Evolutionary conservation across 768 basidiomycete species (phyloP).

Genomic region (Hebeloma cylindrosporum): DNA sequence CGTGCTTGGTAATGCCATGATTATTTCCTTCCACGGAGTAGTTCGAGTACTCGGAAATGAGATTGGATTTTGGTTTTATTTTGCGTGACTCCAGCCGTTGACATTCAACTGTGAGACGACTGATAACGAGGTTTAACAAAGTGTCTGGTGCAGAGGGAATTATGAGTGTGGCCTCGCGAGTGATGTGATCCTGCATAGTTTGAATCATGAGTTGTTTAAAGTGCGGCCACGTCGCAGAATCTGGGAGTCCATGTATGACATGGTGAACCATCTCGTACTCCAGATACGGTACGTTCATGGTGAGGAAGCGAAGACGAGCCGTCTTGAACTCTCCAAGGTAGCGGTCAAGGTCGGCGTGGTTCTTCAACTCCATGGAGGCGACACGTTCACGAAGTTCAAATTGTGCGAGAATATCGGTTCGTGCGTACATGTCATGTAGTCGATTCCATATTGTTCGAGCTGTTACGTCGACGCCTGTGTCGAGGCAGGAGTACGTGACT

Average conservation of each 20-base stretch:
- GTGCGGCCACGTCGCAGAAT: neutral
- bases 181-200: neutral
- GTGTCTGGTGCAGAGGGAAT: slow-evolving; percentile 10
- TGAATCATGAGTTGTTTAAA: neutral
- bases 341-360: slow-evolving; percentile 8
- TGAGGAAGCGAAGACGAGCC: too few relatives aligned
- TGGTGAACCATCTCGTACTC: slow-evolving; percentile 12
- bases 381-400: slow-evolving; percentile 11
- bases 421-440: slow-evolving; percentile 2
- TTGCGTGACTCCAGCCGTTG: slow-evolving; percentile 6
- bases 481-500: neutral
- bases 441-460: slow-evolving; percentile 8
- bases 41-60: slow-evolving; percentile 6
- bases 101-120: slow-evolving; percentile 9
- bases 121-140: slow-evolving; percentile 5
- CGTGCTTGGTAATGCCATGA: neutral
- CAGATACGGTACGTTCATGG: neutral
- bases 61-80: neutral
- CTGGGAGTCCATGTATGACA: slow-evolving; percentile 8
- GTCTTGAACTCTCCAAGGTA: slow-evolving; percentile 9
- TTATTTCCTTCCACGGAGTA: neutral
- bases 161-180: neutral
- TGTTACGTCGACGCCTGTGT: slow-evolving; percentile 2
- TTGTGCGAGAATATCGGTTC: slow-evolving; percentile 7
- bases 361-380: slow-evolving; percentile 6